Percentiles rank a stretch among this genome's conserved stretches.
Conservation (phyloP, 2,329 filamentous ascomycete species). For the Neurospora crassa region DNA sequence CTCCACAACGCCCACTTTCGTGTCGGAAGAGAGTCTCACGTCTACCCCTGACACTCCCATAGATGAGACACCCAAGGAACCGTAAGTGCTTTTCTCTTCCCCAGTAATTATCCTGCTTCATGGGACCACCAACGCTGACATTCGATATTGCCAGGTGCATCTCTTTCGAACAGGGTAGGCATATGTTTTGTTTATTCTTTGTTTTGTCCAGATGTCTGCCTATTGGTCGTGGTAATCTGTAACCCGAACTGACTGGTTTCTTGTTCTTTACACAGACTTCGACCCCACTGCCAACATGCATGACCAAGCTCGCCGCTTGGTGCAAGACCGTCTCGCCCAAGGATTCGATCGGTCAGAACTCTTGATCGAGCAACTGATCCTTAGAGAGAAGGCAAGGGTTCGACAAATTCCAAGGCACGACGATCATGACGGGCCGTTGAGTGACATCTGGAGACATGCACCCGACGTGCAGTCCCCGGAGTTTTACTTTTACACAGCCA, state of each 20-base stretch:
- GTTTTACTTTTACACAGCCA: neutral
- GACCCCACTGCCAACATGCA: neutral
- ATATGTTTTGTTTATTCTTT: neutral
- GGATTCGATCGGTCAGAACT: neutral
- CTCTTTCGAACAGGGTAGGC: neutral
- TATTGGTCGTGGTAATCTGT: neutral
- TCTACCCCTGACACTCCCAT: neutral
- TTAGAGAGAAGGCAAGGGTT: neutral
- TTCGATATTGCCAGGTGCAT: neutral
- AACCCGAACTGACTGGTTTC: neutral
- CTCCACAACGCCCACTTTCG: neutral
- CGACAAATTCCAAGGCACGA: neutral
- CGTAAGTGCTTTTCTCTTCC: neutral
- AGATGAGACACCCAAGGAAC: neutral
- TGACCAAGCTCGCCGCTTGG: neutral
- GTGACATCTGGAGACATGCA: neutral
- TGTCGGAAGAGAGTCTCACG: neutral
- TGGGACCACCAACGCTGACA: neutral
- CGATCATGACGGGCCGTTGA: neutral
- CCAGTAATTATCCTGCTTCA: neutral
- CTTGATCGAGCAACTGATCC: neutral
- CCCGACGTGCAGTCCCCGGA: neutral
- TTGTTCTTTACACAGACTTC: neutral
- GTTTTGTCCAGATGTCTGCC: neutral
- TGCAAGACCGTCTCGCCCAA: neutral